Evolutionary conservation across 108 stramenopile genomes (phyloP).

Genomic region (Mediolabrus comicus): DNA sequence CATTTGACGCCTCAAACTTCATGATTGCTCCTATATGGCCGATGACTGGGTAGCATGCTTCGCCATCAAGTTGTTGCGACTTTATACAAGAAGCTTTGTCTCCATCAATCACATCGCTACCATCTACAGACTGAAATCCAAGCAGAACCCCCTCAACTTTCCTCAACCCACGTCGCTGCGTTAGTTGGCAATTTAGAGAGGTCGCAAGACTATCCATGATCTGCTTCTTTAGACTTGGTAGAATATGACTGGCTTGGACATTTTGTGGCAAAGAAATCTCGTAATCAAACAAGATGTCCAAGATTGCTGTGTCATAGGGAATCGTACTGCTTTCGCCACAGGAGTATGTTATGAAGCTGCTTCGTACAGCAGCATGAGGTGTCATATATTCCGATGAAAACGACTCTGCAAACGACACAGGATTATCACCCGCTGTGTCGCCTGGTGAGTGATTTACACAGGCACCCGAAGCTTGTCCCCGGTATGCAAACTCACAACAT

Average conservation of each 20-base stretch:
- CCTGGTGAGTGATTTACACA: not conserved
- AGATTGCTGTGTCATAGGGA: not conserved
- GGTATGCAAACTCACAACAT: not conserved
- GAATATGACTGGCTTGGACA: not conserved
- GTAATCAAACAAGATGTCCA: constrained; percentile 16
- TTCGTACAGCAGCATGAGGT: not conserved
- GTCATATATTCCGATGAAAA: not conserved
- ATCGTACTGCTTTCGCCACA: constrained; percentile 4
- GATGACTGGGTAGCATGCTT: not conserved
- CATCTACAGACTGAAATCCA: constrained; percentile 10
- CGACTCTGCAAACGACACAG: not conserved
- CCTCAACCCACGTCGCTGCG: not conserved
- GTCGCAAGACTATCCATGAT: constrained; percentile 7
- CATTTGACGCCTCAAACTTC: not conserved
- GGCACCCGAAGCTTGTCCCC: constrained; percentile 1
- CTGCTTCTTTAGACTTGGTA: constrained; percentile 4
- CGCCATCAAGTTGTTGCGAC: not conserved
- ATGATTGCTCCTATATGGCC: not conserved
- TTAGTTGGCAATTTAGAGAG: not conserved
- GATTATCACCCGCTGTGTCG: not conserved
- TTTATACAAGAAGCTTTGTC: constrained; percentile 1
- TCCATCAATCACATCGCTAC: constrained; percentile 15
- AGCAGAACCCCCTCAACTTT: not conserved
- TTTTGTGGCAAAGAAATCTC: constrained; percentile 3
- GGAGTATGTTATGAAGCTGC: constrained; percentile 3